phyloP scores from a whole-genome alignment of 1,284 basidiomycete species.

The Ustilago bromivora region DNA sequence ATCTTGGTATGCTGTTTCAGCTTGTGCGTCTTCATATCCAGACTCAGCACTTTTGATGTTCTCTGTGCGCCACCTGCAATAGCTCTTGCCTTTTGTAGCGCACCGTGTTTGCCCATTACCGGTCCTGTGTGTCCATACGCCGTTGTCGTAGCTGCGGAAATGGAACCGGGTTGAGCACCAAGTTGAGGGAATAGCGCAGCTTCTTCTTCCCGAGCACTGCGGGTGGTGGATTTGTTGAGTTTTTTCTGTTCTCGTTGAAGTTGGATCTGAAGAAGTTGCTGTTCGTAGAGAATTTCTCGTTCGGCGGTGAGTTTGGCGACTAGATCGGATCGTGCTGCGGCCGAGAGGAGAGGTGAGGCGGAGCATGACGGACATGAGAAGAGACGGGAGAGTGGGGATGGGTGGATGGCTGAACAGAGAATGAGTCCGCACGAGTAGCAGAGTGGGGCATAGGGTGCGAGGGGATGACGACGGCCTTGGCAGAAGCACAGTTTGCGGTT shows the following conservation, averaged over 20 bases:
- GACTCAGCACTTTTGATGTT: constrained; percentile 50
- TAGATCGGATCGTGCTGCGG: constrained; percentile 35
- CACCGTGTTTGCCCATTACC: constrained; percentile 47
- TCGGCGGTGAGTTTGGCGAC: constrained; percentile 37
- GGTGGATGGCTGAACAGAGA: constrained; percentile 40
- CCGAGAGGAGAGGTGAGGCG: constrained; percentile 31
- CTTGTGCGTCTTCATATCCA: constrained; percentile 54
- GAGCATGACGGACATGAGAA: constrained; percentile 42
- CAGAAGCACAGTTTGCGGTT: constrained; percentile 47
- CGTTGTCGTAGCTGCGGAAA: background rate
- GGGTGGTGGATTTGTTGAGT: constrained; percentile 28
- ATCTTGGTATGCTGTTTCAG: constrained; percentile 37
- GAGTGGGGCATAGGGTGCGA: constrained; percentile 44
- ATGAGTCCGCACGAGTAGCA: constrained; percentile 49
- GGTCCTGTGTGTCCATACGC: constrained; percentile 7
- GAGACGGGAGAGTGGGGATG: constrained; percentile 35
- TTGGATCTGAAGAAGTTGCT: constrained; percentile 45
- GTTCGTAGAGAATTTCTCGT: constrained; percentile 38
- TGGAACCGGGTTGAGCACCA: constrained; percentile 18
- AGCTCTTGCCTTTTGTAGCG: constrained; percentile 38
- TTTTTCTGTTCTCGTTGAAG: constrained; percentile 39
- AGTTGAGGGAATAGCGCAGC: constrained; percentile 39
- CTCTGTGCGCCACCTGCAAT: constrained; percentile 47
- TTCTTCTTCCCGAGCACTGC: constrained; percentile 28
- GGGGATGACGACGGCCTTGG: constrained; percentile 39